Conservation (phyloP, 768 basidiomycete genomes). For the Hortiboletus campestris region DNA sequence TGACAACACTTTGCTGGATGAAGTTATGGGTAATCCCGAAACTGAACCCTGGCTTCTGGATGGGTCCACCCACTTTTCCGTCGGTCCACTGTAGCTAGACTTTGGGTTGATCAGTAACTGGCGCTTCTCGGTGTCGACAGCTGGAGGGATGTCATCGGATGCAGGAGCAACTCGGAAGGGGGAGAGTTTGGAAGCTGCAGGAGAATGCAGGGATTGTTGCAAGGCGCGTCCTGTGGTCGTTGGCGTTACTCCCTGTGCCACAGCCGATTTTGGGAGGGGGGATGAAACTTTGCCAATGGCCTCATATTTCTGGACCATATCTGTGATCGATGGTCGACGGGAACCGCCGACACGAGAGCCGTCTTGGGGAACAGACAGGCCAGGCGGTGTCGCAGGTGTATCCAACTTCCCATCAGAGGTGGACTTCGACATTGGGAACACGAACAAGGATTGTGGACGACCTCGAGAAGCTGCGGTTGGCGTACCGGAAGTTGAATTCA, state of each 20-base stretch:
- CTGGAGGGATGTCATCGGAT: conserved; percentile 7
- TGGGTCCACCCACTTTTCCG: conserved; percentile 14
- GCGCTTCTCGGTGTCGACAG: conserved; percentile 22
- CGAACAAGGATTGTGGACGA: conserved; percentile 81
- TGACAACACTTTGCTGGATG: conserved; percentile 23
- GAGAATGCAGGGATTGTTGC: conserved; percentile 23
- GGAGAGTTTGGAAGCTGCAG: conserved; percentile 21
- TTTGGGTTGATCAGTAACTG: conserved; percentile 10
- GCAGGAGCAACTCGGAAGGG: conserved; percentile 19
- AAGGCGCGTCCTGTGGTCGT: conserved; percentile 19
- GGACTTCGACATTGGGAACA: conserved; percentile 52
- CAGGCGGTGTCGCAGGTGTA: conserved; percentile 32
- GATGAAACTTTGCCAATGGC: conserved; percentile 45
- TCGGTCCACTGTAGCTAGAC: conserved; percentile 17
- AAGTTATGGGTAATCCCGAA: conserved; percentile 21
- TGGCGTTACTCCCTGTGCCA: conserved; percentile 10
- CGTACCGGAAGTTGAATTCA: conserved; percentile 20
- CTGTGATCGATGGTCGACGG: conserved; percentile 77
- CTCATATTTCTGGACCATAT: conserved; percentile 85
- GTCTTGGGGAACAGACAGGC: conserved; percentile 48
- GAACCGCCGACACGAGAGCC: conserved; percentile 36
- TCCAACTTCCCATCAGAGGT: conserved; percentile 40
- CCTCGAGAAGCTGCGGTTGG: conserved; percentile 43
- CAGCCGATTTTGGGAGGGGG: conserved; percentile 31
- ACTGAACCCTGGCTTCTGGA: conserved; percentile 16